Evolutionary conservation across 1,139 yeast genomes (phyloP), one percentile per base, ranked within the genome.

Genomic region (Hansenula lynferdii): DNA sequence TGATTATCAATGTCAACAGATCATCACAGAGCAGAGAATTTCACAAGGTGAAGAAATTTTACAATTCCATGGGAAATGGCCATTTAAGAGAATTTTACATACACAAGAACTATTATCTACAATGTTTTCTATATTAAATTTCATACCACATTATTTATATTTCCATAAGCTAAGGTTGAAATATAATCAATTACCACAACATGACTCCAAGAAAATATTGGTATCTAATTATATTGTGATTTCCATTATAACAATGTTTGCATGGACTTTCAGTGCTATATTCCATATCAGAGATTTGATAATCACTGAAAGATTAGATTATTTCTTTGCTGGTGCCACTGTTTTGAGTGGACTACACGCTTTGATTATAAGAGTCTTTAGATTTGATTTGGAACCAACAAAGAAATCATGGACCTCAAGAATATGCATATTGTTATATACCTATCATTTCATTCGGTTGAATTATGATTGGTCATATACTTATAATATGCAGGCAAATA

Each of bases 21-120:
- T 75, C 14, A 68, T 90, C 34, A 89, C 96, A 0, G 51, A 54
- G 3, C 64, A 70, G 34, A 67, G 96, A 17, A 64, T 67, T 16
- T 48, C 44, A 0, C 50, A 62, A 3, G 67, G 69, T 8, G 70
- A 74, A 39, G 79, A 77, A 40, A 65, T 86, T 2, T 72, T 72
- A 34, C 98, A 92, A 57, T 92, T 87, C 62, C 97, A 92, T 59
- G 98, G 98, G 0, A 92, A 92, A 62, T 92, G 98, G 98, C 97
- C 97, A 3, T 92, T 92, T 54, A 49, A 67, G 31, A 70, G 98
- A 39, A 54, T 84, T 1, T 62, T 70, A 15, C 95, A 95, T 0
- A 67, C 85, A 23, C 98, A 92, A 58, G 98, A 92, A 57, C 65
- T 89, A 0, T 83, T 81, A 14, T 82, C 95, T n/a, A 78, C 84